Percentiles rank a stretch among this genome's conserved stretches.
phyloP scores from a whole-genome alignment of 345 rosid genomes.

The Salix brachista region DNA sequence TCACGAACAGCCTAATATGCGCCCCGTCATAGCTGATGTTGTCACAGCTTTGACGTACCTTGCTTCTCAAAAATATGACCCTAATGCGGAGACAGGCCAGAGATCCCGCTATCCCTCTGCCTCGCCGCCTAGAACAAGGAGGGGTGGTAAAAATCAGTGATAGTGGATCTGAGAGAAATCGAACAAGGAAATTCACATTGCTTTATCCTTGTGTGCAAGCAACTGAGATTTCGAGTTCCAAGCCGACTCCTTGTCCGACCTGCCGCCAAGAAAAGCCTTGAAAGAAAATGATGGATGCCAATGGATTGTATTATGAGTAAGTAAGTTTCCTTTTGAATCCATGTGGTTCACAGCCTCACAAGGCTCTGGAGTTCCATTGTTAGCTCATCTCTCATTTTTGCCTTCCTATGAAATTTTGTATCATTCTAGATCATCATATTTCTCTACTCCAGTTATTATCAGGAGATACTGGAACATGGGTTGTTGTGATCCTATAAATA shows the following conservation, averaged over 20 bases:
- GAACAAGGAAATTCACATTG: conserved; percentile 1
- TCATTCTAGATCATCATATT: background rate
- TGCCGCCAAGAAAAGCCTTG: background rate
- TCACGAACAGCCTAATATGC: conserved; percentile 79
- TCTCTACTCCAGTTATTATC: background rate
- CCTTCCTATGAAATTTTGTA: conserved; percentile 1
- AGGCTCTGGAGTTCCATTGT: background rate
- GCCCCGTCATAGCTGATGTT: conserved; percentile 73
- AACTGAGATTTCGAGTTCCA: background rate
- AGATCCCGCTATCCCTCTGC: conserved; percentile 31
- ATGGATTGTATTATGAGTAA: background rate
- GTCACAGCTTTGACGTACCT: conserved; percentile 75
- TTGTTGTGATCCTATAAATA: background rate
- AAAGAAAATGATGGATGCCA: background rate
- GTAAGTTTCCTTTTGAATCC: background rate
- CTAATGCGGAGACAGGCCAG: conserved; percentile 20
- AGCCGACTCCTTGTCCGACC: background rate
- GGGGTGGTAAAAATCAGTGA: conserved; percentile 31
- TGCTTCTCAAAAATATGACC: conserved; percentile 58
- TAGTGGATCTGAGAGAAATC: conserved; percentile 23
- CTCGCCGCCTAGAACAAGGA: conserved; percentile 57
- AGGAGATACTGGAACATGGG: background rate
- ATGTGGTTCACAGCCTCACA: background rate
- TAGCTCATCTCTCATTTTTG: background rate
- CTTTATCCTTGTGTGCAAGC: background rate